Base-by-base conservation (phyloP, 1,284 basidiomycete genomes). In the Apiotrichum mycotoxinovorans region DNA sequence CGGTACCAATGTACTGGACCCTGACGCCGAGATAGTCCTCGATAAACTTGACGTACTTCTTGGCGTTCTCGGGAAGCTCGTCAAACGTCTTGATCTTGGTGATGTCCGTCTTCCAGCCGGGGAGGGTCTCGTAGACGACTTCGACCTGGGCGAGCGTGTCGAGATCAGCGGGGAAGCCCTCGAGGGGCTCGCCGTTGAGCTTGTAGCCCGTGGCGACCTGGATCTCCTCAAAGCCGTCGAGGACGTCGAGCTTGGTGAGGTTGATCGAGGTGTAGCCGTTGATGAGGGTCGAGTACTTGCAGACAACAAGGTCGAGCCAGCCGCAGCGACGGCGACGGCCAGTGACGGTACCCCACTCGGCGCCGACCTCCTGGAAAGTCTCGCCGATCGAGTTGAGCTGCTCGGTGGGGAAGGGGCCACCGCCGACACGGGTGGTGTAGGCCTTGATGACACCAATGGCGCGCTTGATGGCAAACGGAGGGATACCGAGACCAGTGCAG, bases 321-420 rank as follows among this genome's bases (percentile, higher is more conserved):
- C 95, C 95, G 75, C 92, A 94, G 54, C 96, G 87, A 61, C 95
- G 84, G 52, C 89, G 82, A 37, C 95, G 85, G 26, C 95, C 95
- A 0, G 95, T 98, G 5, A 92, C 96, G 33, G 84, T 86, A 33
- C 96, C 95, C 69, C 84, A 96, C 77, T 98, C 95, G 57, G 83
- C 83, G 7, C 95, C 95, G 14, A 97, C 87, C 78, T 96, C 91
- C 80, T 98, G 95, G 37, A 98, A 80, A 69, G 94, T 91, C 37
- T 83, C 82, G 17, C 95, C 95, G 46, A 88, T 78, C 35, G 87
- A 87, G 75, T 94, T 89, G 62, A 94, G 83, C 73, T 94, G 90
- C 78, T 98, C 95, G 4, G 91, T 91, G 5, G 96, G 93, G 84
- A 98, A 98, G 12, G 95, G 95, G 1, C 95, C 95, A 52, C 92